Conservation (phyloP, 2,329 filamentous ascomycete genomes). For the Sarocladium oryzae region DNA sequence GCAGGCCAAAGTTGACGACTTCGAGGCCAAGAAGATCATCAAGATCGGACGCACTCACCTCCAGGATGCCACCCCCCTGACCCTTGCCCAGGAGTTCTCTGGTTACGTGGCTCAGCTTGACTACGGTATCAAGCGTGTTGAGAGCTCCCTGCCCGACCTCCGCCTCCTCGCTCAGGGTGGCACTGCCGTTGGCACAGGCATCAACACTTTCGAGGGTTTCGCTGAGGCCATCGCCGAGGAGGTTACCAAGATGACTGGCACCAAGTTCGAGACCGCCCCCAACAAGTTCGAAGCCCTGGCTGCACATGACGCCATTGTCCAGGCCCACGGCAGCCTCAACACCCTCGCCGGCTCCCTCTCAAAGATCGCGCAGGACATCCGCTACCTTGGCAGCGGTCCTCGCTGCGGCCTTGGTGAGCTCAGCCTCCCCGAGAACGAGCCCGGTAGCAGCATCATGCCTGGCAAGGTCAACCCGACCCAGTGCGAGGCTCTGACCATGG, state of each 20-base stretch:
- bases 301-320: slow-evolving; percentile 91
- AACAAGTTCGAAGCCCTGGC: slow-evolving; percentile 99
- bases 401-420: slow-evolving; percentile 95
- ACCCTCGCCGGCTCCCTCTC: slow-evolving; percentile 85
- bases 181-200: slow-evolving; percentile 91
- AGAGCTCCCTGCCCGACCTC: slow-evolving; percentile 76
- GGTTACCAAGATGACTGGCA: slow-evolving; percentile 87
- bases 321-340: slow-evolving; percentile 90
- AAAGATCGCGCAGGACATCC: slow-evolving; percentile 98
- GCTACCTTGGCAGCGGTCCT: slow-evolving; percentile 92
- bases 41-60: slow-evolving; percentile 98
- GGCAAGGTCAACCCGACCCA: slow-evolving; percentile 99
- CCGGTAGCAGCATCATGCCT: slow-evolving; percentile 96
- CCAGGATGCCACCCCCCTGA: slow-evolving; percentile 94
- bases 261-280: slow-evolving; percentile 88
- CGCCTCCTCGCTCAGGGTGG: slow-evolving; percentile 88
- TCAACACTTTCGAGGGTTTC: slow-evolving; percentile 97
- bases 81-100: slow-evolving; percentile 94
- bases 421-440: slow-evolving; percentile 93
- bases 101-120: slow-evolving; percentile 95
- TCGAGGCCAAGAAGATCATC: slow-evolving; percentile 82
- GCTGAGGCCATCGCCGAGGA: slow-evolving; percentile 88
- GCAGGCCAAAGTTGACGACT: slow-evolving; percentile 82
- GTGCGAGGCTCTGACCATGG: slow-evolving; percentile 95
- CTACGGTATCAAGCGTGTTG: slow-evolving; percentile 79